Percentiles rank a stretch among this genome's conserved stretches.
phyloP scores from a whole-genome alignment of 2,329 filamentous ascomycete genomes.

The Hypoxylon sp. region DNA sequence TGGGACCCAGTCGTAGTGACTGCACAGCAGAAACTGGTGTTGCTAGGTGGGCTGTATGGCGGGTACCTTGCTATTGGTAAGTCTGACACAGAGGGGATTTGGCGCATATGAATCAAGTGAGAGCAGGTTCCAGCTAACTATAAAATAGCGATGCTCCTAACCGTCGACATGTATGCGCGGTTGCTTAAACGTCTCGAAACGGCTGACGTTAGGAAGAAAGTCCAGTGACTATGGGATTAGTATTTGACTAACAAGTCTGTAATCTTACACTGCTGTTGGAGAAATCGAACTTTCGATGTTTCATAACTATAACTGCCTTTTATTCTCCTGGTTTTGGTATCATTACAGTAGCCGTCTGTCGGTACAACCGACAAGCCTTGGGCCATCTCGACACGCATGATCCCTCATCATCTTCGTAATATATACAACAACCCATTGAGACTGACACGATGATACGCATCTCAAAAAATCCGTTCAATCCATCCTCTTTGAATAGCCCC shows the following conservation, averaged over 20 bases:
- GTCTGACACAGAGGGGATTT: conserved; percentile 49
- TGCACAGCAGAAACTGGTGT: conserved; percentile 60
- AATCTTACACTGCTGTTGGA: not conserved
- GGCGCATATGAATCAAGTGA: not conserved
- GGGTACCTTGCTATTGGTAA: conserved; percentile 69
- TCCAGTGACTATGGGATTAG: conserved; percentile 51
- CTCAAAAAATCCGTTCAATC: conserved; percentile 57
- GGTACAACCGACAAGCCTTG: conserved; percentile 35
- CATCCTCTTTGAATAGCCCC: conserved; percentile 71
- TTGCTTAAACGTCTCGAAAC: conserved; percentile 61
- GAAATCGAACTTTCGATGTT: conserved; percentile 10
- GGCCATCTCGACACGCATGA: conserved; percentile 10
- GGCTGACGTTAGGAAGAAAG: conserved; percentile 58
- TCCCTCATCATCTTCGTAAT: conserved; percentile 25
- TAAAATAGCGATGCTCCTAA: conserved; percentile 63
- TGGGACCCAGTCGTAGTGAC: conserved; percentile 65
- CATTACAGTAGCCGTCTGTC: conserved; percentile 40
- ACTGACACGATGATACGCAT: conserved; percentile 9
- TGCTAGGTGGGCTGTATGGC: conserved; percentile 66
- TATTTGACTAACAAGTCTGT: not conserved
- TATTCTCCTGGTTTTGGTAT: conserved; percentile 17
- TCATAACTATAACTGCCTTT: conserved; percentile 31
- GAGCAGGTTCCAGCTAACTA: conserved; percentile 14
- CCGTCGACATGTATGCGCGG: conserved; percentile 69
- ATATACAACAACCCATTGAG: conserved; percentile 35